Evolutionary conservation across 2,329 filamentous ascomycete genomes (phyloP), one percentile per base, ranked within the genome.

Genomic region (Xylariales sp.): DNA sequence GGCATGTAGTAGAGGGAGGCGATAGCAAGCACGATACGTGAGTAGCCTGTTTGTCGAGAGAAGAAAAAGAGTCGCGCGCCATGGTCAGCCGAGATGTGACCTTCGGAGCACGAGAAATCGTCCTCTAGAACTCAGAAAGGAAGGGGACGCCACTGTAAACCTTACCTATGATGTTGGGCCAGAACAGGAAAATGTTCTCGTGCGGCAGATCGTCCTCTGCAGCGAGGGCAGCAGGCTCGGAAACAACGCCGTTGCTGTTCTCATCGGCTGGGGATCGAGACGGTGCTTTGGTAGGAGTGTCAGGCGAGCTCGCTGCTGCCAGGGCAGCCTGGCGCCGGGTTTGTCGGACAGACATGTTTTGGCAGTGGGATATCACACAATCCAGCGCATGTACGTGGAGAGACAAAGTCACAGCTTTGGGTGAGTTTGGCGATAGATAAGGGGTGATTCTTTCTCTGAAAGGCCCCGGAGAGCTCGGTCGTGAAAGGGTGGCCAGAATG

Each of bases 1-100:
- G 93, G 91, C 93, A 98, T 98, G 72, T 96, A 98, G 71, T 97
- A 95, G 49, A 98, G 81, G 19, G 93, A 96, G 33, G 86, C 88
- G 54, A 96, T 70, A 52, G 90, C 89, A 49, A 91, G 77, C 47
- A 91, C 67, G 56, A 93, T 84, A 54, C 87, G 82, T 41, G 68
- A 74, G 63, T 91, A 91, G 50, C 86, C 86, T 89, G 25, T n/a
- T n/a, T n/a, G n/a, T n/a, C n/a, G n/a, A n/a, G n/a, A n/a, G n/a
- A n/a, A n/a, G n/a, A 17, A 28, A 14, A 8, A 32, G 14, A 29
- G 25, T 11, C 14, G 34, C 24, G 18, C 12, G 20, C 19, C 20
- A 15, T 12, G 25, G n/a, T 37, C 34, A 37, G 34, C 34, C 16
- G 11, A 28, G 17, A 29, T 19, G 28, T 18, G 13, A n/a, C n/a